These are phyloP conservation scores for Pontederia paniculata DNA, from an alignment of 176 grass and related monocot species.

Conservation along the genomic window DNA sequence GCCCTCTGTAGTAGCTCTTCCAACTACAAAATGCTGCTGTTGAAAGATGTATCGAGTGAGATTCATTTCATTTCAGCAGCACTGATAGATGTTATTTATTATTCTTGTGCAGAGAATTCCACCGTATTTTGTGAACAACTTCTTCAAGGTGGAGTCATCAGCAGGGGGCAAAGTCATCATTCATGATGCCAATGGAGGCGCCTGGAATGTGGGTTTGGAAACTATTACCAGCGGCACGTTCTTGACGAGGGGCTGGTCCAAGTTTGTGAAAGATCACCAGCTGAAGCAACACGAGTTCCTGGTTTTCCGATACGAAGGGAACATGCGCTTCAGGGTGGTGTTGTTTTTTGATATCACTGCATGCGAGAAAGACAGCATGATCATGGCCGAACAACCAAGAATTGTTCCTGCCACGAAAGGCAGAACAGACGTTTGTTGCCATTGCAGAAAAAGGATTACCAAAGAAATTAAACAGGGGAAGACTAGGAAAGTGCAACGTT, in stretches of 20 bases:
- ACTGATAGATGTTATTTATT: background rate
- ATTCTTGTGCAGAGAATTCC: constrained; percentile 55
- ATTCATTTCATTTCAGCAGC: background rate
- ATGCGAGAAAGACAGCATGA: constrained; percentile 33
- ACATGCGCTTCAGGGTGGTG: constrained; percentile 51
- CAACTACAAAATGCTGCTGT: too few relatives aligned
- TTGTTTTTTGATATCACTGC: constrained; percentile 43
- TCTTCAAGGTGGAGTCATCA: constrained; percentile 32
- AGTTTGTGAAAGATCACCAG: constrained; percentile 53
- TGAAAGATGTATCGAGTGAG: background rate
- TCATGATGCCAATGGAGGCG: constrained; percentile 51
- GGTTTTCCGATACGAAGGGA: constrained; percentile 37
- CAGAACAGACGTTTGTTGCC: too few relatives aligned
- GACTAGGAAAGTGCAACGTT: too few relatives aligned
- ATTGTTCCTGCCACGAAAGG: too few relatives aligned
- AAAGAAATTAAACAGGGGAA: too few relatives aligned
- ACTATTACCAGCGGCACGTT: constrained; percentile 40
- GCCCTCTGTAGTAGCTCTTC: too few relatives aligned
- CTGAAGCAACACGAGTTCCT: constrained; percentile 57
- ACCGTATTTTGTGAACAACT: constrained; percentile 66
- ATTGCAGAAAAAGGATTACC: too few relatives aligned
- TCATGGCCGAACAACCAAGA: background rate
- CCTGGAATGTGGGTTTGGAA: constrained; percentile 48
- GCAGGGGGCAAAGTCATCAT: constrained; percentile 40
- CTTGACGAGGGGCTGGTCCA: constrained; percentile 53